These are phyloP conservation scores for Trichoderma hamatum DNA, from an alignment of 2,329 filamentous ascomycete species.

Conservation along the genomic window DNA sequence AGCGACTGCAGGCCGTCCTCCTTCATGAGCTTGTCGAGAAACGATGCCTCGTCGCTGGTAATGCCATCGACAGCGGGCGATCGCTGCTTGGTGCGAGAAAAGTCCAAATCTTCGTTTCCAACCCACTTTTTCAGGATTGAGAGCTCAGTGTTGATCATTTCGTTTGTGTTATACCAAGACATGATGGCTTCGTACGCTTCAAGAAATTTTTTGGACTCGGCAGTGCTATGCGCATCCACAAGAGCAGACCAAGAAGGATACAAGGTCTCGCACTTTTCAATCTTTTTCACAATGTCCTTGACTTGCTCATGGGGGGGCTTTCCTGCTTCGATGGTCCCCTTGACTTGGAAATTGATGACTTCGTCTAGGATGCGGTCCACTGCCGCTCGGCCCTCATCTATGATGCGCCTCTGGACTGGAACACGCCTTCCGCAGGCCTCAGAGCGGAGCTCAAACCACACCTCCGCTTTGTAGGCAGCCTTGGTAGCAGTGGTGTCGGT, in stretches of 20 bases:
- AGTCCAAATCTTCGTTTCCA: constrained; percentile 92
- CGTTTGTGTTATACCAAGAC: constrained; percentile 95
- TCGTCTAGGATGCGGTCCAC: constrained; percentile 79
- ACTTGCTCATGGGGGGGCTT: constrained; percentile 89
- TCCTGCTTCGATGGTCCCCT: constrained; percentile 88
- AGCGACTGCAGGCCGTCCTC: constrained; percentile 92
- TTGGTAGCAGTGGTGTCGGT: constrained; percentile 60
- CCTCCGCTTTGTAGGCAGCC: constrained; percentile 72
- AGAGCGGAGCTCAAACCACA: constrained; percentile 88
- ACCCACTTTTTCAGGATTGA: constrained; percentile 94
- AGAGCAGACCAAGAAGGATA: constrained; percentile 82
- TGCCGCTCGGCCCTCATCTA: constrained; percentile 78
- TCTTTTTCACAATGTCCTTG: constrained; percentile 83
- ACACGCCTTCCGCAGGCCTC: constrained; percentile 82
- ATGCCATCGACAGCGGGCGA: constrained; percentile 69
- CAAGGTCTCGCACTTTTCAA: constrained; percentile 83
- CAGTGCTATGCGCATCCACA: constrained; percentile 72
- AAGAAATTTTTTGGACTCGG: constrained; percentile 74
- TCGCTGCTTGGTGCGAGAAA: constrained; percentile 72
- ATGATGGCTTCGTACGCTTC: constrained; percentile 87
- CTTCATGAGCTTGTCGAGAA: constrained; percentile 92
- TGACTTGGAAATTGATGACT: constrained; percentile 91
- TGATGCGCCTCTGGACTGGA: constrained; percentile 80
- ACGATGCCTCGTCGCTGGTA: constrained; percentile 82
- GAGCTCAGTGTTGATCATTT: constrained; percentile 93